Evolutionary conservation across 139 green algal genomes (phyloP), one percentile per base, ranked within the genome.

Genomic region (Asterochloris sp.): DNA sequence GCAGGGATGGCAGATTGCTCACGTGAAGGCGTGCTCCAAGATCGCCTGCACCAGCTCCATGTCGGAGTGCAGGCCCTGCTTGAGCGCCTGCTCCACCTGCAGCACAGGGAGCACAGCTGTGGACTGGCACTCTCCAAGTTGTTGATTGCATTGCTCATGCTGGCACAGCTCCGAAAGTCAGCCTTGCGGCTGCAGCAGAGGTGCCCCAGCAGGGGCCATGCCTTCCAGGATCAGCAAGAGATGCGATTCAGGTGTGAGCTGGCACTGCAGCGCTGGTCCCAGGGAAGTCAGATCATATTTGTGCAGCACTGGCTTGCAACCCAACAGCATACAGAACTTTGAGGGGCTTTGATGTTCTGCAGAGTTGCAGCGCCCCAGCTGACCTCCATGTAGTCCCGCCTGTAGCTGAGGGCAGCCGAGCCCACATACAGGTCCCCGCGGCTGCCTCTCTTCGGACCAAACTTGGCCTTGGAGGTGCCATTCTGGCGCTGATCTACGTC

Each of bases 21-120:
- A 95, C 91, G 84, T 94, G 63, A 98, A 88, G 0, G 91, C 90
- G 83, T 97, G 91, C 1, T 92, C 78, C 88, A 91, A 97, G 13
- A 98, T 78, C 0, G 83, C 85, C 73, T 96, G 90, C 38, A 94
- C 62, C 28, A 91, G 74, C 11, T 98, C 95, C 93, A 91, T 97
- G 67, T 98, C 92, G 0, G 82, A 27, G 19, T 95, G 82, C 27
- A 94, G 75, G 2, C 92, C 93, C 23, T 96, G 84, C n/a, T 89
- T n/a, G 0, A 89, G 47, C 17, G 75, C 62, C 38, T 68, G 63
- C n/a, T 86, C 83, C 4, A 95, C 87, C 91, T 95, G 88, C 62
- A 81, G 24, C 26, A 64, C 10, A 0, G 15, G 16, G 9, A 38
- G 69, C 23, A 28, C 24, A 29, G 23, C n/a, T 10, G 26, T 76